Percentiles rank a stretch among this genome's conserved stretches.
phyloP scores from a whole-genome alignment of 2,329 filamentous ascomycete genomes.

The Beauveria medogensis region DNA sequence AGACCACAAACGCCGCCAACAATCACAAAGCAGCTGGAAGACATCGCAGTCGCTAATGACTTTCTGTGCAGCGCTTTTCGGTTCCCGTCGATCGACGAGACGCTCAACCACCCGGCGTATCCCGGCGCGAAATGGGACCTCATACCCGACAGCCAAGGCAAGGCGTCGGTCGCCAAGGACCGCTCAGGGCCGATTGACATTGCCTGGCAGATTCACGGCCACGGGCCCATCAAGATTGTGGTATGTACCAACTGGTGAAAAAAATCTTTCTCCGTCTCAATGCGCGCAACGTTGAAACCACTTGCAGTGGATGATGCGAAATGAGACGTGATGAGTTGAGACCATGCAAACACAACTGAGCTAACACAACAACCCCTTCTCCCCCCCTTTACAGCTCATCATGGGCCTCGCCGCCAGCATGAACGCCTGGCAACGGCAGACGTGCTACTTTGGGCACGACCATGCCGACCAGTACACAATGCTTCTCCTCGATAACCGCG shows the following conservation, averaged over 20 bases:
- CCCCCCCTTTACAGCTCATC: conserved; percentile 49
- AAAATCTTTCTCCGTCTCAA: too few species aligned
- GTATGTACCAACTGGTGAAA: conserved; percentile 41
- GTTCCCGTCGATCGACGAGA: conserved; percentile 45
- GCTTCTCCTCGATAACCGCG: conserved; percentile 75
- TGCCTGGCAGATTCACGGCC: conserved; percentile 72
- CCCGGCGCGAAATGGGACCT: conserved; percentile 61
- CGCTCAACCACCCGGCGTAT: conserved; percentile 58
- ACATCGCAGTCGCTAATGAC: neutral
- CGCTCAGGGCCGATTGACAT: conserved; percentile 71
- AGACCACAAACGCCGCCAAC: neutral
- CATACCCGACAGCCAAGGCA: conserved; percentile 54
- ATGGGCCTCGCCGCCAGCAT: conserved; percentile 68
- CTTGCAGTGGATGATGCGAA: too few species aligned
- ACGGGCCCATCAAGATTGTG: conserved; percentile 62
- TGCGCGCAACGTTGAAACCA: too few species aligned
- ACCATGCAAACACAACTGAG: neutral
- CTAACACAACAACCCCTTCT: neutral
- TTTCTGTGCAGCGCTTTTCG: conserved; percentile 10
- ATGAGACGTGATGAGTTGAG: neutral
- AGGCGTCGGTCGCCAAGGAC: conserved; percentile 54
- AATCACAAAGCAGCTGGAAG: too few species aligned
- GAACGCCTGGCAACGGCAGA: conserved; percentile 75
- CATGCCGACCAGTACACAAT: conserved; percentile 60
- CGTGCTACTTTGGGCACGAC: conserved; percentile 70